Evolutionary conservation across 352 stramenopile genomes (phyloP).

Genomic region (Bremia lactucae): DNA sequence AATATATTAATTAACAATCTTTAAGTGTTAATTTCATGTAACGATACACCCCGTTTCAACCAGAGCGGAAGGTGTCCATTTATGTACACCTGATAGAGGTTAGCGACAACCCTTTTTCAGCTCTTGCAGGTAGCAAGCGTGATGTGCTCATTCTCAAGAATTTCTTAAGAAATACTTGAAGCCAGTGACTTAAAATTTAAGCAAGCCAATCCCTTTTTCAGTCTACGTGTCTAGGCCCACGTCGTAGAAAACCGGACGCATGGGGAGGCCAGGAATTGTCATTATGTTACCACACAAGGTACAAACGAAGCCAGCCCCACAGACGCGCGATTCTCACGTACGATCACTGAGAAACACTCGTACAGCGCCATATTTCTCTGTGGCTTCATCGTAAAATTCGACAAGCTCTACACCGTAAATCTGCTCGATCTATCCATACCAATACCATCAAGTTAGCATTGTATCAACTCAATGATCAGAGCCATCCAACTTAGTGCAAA

Average conservation of each 20-base stretch:
- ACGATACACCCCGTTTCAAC: too few relatives aligned
- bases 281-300: constrained; percentile 95
- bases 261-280: constrained; percentile 97
- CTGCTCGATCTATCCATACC: constrained; percentile 45
- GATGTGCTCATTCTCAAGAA: too few relatives aligned
- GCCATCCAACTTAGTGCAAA: constrained; percentile 88
- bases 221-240: constrained; percentile 92
- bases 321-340: constrained; percentile 92
- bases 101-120: too few relatives aligned
- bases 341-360: constrained; percentile 87
- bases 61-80: too few relatives aligned
- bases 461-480: background rate
- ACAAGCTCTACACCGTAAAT: constrained; percentile 95
- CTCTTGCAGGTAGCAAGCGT: too few relatives aligned
- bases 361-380: constrained; percentile 93
- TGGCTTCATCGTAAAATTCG: constrained; percentile 89
- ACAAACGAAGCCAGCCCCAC: constrained; percentile 95
- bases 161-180: too few relatives aligned
- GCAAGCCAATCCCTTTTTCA: constrained; percentile 94
- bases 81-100: too few relatives aligned
- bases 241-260: constrained; percentile 96
- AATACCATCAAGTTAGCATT: constrained; percentile 1
- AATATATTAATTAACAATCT: too few relatives aligned
- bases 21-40: too few relatives aligned
- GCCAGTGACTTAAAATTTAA: constrained; percentile 37